Percentiles rank a stretch among this genome's conserved stretches.
Evolutionary conservation across 495 filamentous ascomycete genomes (phyloP).

Genomic region (Xylaria bambusicola): DNA sequence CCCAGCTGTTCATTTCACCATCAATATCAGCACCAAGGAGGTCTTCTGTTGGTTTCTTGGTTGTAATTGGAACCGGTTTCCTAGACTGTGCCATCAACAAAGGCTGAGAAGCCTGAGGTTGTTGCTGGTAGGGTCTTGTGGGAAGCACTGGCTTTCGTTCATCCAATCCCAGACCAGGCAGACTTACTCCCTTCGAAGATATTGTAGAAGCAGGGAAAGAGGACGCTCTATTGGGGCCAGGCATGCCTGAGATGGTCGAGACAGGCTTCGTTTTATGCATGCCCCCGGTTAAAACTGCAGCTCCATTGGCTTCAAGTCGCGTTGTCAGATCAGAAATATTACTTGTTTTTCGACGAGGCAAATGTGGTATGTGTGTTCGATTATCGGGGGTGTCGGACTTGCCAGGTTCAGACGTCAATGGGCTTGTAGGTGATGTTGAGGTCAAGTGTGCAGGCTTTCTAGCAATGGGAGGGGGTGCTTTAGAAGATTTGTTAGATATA

Average conservation of each 20-base stretch:
- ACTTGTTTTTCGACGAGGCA: conserved; percentile 26
- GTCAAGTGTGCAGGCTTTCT: conserved; percentile 55
- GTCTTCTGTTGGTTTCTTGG: conserved; percentile 33
- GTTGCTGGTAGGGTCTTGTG: conserved; percentile 21
- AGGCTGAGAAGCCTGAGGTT: conserved; percentile 14
- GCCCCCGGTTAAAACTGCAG: conserved; percentile 25
- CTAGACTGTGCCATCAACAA: conserved; percentile 28
- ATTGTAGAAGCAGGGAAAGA: conserved; percentile 7
- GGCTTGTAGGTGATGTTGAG: conserved; percentile 37
- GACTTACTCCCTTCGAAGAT: conserved; percentile 17
- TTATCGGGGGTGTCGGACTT: conserved; percentile 16
- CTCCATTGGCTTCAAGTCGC: conserved; percentile 29
- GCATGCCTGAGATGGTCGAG: conserved; percentile 4
- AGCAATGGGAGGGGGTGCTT: conserved; percentile 54
- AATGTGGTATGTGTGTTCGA: conserved; percentile 23
- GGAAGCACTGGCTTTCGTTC: conserved; percentile 30
- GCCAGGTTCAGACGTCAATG: conserved; percentile 20
- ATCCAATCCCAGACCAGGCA: conserved; percentile 25
- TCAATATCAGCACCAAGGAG: conserved; percentile 41
- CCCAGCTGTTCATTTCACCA: conserved; percentile 47
- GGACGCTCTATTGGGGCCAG: conserved; percentile 8
- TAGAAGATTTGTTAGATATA: conserved; percentile 39
- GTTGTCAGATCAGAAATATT: conserved; percentile 32
- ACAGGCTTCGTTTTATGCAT: conserved; percentile 22
- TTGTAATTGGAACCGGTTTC: conserved; percentile 20